A percentile compares a stretch with the other conserved stretches of the same genome.
Conservation (phyloP, 768 basidiomycete genomes). For the Pulveroboletus ravenelii region DNA sequence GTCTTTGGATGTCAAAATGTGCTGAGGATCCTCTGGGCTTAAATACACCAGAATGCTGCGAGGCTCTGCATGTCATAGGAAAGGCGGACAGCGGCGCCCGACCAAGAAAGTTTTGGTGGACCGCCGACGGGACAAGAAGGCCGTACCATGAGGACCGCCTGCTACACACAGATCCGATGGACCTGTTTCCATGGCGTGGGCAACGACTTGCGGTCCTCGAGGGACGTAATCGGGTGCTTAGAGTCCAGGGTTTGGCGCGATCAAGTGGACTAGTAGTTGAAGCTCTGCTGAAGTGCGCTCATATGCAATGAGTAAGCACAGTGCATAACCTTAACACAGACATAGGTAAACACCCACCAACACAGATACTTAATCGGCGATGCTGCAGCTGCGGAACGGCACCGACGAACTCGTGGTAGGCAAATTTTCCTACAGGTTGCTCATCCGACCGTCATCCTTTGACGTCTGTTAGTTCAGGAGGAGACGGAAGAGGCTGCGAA, state of each 20-base stretch:
- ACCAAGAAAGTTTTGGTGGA: neutral
- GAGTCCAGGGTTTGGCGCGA: no score
- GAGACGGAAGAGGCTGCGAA: conserved; percentile 21
- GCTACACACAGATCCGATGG: no score
- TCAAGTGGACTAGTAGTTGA: no score
- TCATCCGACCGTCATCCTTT: neutral
- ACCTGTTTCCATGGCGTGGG: no score
- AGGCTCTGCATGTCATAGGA: neutral
- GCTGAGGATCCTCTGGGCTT: neutral
- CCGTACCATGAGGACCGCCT: neutral
- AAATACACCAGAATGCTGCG: conserved; percentile 3
- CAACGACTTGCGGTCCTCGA: no score
- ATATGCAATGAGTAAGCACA: no score
- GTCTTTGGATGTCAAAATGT: neutral
- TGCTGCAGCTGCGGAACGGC: conserved; percentile 8
- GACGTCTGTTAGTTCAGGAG: conserved; percentile 20
- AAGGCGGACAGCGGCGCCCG: neutral
- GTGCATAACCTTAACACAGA: no score
- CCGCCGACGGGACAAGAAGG: neutral
- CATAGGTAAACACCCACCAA: neutral
- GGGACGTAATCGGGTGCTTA: no score
- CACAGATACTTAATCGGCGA: neutral
- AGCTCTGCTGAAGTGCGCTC: no score
- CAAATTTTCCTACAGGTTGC: neutral
- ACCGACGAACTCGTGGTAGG: conserved; percentile 25